Percentiles rank a stretch among this genome's conserved stretches.
These are phyloP conservation scores for Cryptococcus deneoformans DNA, from an alignment of 1,284 basidiomycete genomes.

Conservation along the genomic window DNA sequence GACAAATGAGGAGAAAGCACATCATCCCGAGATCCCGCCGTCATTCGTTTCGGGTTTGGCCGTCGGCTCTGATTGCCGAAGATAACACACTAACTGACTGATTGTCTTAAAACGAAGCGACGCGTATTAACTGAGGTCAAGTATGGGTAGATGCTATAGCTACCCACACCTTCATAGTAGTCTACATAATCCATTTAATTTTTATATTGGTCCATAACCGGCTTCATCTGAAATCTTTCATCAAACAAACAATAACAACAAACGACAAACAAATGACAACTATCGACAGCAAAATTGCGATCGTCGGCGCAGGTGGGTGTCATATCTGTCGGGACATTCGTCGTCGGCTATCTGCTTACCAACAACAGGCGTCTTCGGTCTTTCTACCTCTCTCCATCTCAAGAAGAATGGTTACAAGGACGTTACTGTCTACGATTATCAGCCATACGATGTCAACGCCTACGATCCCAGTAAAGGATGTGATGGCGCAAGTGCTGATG, in stretches of 20 bases:
- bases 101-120: background rate
- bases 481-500: conserved; percentile 26
- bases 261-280: conserved; percentile 8
- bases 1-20: too few relatives aligned
- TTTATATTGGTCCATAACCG: background rate
- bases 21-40: too few relatives aligned
- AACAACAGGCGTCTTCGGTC: conserved; percentile 16
- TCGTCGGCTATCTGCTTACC: too few relatives aligned
- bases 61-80: too few relatives aligned
- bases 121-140: background rate
- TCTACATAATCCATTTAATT: background rate
- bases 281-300: conserved; percentile 12
- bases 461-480: conserved; percentile 23
- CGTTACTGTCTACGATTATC: conserved; percentile 24
- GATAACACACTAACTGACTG: background rate
- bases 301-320: conserved; percentile 15
- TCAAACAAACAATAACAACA: background rate
- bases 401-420: conserved; percentile 20
- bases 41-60: too few relatives aligned
- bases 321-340: too few relatives aligned
- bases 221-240: background rate
- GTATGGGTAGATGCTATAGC: background rate
- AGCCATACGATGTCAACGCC: conserved; percentile 19
- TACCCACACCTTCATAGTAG: background rate
- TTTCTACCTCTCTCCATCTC: conserved; percentile 20